phyloP scores from a whole-genome alignment of 148 eudicot species.

The Rhododendron henanense region DNA sequence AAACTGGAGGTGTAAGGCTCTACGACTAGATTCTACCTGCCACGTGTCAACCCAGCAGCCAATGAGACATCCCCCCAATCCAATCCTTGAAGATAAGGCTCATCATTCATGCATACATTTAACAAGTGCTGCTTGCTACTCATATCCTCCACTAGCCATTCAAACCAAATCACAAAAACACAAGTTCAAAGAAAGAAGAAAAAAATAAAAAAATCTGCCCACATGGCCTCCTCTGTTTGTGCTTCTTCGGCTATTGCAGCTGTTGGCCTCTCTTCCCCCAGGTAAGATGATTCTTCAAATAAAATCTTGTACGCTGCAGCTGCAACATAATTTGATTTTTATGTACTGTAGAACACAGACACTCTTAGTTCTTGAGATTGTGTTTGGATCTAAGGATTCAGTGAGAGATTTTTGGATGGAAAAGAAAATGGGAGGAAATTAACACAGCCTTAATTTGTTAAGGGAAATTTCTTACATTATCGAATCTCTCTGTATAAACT shows the following conservation, averaged over 20 bases:
- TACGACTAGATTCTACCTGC: constrained; percentile 38
- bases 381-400: neutral
- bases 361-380: neutral
- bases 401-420: neutral
- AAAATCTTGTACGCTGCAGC: neutral
- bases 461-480: neutral
- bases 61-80: constrained; percentile 33
- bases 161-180: constrained; percentile 4
- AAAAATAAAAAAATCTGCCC: neutral
- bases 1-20: constrained; percentile 10
- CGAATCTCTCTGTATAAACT: neutral
- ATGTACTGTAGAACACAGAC: too few species aligned
- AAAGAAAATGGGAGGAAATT: neutral
- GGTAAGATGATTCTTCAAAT: constrained; percentile 31
- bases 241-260: constrained; percentile 91
- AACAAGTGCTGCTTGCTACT: constrained; percentile 4
- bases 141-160: neutral
- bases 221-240: constrained; percentile 86
- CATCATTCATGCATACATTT: constrained; percentile 4
- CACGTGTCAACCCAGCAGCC: constrained; percentile 57
- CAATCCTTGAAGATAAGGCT: constrained; percentile 63
- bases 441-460: neutral
- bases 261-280: constrained; percentile 69
- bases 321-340: neutral
- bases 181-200: neutral